Conservation (phyloP, 2,329 filamentous ascomycete genomes). For the Cytospora mali region DNA sequence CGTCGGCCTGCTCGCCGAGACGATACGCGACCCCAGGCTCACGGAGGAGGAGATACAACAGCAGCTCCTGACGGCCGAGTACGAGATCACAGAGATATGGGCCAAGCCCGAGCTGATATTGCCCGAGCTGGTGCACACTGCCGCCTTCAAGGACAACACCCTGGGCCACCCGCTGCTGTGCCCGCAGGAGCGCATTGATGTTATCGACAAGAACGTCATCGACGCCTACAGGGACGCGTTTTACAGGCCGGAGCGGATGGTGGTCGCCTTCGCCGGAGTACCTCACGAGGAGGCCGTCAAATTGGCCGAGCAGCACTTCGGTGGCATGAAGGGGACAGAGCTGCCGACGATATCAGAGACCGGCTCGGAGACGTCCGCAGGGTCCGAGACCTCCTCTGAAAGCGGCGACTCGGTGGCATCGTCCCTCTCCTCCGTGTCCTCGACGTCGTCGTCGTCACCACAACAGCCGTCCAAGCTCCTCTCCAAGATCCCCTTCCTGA, state of each 20-base stretch:
- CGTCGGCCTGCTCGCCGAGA: slow-evolving; percentile 85
- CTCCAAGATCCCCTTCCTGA: slow-evolving; percentile 79
- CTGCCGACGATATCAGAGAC: slow-evolving; percentile 54
- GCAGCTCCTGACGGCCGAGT: slow-evolving; percentile 88
- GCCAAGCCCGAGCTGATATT: slow-evolving; percentile 94
- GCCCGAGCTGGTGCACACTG: slow-evolving; percentile 92
- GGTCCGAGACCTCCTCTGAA: slow-evolving; percentile 40
- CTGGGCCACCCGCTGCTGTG: slow-evolving; percentile 92
- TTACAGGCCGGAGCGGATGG: slow-evolving; percentile 87
- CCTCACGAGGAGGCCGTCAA: slow-evolving; percentile 78
- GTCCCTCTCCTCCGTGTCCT: slow-evolving; percentile 37
- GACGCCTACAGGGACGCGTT: slow-evolving; percentile 80
- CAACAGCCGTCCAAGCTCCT: slow-evolving; percentile 66
- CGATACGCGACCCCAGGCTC: slow-evolving; percentile 82
- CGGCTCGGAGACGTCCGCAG: slow-evolving; percentile 60
- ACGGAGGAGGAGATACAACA: slow-evolving; percentile 84
- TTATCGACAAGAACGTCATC: slow-evolving; percentile 75
- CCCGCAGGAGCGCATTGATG: slow-evolving; percentile 76
- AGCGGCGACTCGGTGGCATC: slow-evolving; percentile 39
- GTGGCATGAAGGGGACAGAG: slow-evolving; percentile 72
- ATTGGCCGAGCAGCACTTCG: slow-evolving; percentile 84
- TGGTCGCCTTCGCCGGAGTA: slow-evolving; percentile 93
- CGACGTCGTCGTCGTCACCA: slow-evolving; percentile 34
- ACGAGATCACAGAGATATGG: slow-evolving; percentile 98
- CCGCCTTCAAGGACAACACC: slow-evolving; percentile 94